Evolutionary conservation across 2,329 filamentous ascomycete species (phyloP).

Genomic region (Bertia moriformis): DNA sequence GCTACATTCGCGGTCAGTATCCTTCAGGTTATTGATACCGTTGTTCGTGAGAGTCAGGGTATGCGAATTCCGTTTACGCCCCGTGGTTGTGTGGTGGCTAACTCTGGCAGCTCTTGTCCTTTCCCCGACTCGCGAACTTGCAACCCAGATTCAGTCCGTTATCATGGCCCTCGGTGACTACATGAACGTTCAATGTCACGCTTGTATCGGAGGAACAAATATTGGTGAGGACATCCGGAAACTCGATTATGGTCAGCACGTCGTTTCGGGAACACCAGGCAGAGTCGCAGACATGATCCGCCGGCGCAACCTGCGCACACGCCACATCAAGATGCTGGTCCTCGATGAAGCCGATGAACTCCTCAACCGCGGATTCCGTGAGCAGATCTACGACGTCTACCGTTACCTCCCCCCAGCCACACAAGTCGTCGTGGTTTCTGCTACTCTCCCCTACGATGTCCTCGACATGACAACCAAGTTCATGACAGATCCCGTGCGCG

Average conservation of each 20-base stretch:
- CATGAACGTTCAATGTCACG: constrained; percentile 1
- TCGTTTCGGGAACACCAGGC: constrained; percentile 58
- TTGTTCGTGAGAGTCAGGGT: constrained; percentile 41
- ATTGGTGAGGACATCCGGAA: constrained; percentile 60
- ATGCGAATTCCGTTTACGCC: not conserved
- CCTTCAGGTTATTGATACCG: constrained; percentile 51
- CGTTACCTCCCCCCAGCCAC: constrained; percentile 62
- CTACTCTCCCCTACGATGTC: constrained; percentile 63
- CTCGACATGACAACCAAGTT: constrained; percentile 70
- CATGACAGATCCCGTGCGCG: constrained; percentile 64
- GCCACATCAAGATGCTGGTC: constrained; percentile 67
- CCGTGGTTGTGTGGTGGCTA: constrained; percentile 26
- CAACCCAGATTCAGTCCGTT: constrained; percentile 1
- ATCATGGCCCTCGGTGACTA: constrained; percentile 1
- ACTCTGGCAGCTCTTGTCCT: constrained; percentile 30
- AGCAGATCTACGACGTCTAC: constrained; percentile 70
- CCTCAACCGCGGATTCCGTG: constrained; percentile 58
- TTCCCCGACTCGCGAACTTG: constrained; percentile 1
- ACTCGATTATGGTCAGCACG: constrained; percentile 56
- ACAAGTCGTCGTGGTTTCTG: constrained; percentile 63
- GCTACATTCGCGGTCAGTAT: constrained; percentile 55
- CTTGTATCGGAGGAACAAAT: constrained; percentile 2
- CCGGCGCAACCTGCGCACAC: constrained; percentile 56
- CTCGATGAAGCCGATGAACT: constrained; percentile 66
- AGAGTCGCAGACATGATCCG: constrained; percentile 62